Conservation (phyloP, 805 yeast genomes). For the Peterozyma toletana region DNA sequence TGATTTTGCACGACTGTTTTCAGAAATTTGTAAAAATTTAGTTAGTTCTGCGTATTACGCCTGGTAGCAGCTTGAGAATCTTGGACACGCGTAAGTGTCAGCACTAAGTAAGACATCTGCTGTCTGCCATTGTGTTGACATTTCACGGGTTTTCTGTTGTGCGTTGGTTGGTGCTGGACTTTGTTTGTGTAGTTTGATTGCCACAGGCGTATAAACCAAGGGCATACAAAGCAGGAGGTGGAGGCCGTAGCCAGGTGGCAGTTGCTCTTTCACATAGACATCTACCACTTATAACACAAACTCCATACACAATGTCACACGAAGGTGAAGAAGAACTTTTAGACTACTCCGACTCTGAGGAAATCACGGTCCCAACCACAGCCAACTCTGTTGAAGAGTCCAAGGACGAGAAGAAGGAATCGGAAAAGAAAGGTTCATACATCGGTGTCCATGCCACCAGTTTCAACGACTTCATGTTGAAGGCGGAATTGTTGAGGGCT, state of each 20-base stretch:
- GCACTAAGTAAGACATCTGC: too few relatives aligned
- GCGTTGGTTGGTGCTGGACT: too few relatives aligned
- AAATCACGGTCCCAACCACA: slow-evolving; percentile 65
- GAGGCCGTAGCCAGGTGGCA: too few relatives aligned
- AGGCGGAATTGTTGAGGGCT: slow-evolving; percentile 95
- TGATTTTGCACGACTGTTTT: too few relatives aligned
- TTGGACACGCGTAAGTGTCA: too few relatives aligned
- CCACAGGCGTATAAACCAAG: too few relatives aligned
- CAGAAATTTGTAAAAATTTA: too few relatives aligned
- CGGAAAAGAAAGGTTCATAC: slow-evolving; percentile 91
- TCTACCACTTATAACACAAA: background rate
- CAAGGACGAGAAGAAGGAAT: slow-evolving; percentile 38
- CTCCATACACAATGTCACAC: slow-evolving; percentile 57
- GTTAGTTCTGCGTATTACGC: too few relatives aligned
- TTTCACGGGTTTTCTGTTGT: too few relatives aligned
- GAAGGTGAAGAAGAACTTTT: slow-evolving; percentile 99
- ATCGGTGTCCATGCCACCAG: slow-evolving; percentile 98
- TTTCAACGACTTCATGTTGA: slow-evolving; percentile 93
- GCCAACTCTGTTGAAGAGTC: slow-evolving; percentile 34
- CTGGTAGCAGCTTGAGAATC: too few relatives aligned
- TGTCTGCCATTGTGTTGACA: too few relatives aligned
- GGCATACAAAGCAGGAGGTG: too few relatives aligned
- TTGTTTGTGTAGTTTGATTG: slow-evolving; percentile 12
- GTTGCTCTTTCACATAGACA: background rate
- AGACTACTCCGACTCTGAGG: slow-evolving; percentile 98